Percentiles rank a stretch among this genome's conserved stretches.
Conservation (phyloP, 1,139 yeast species). For the Suhomyces anneliseae region DNA sequence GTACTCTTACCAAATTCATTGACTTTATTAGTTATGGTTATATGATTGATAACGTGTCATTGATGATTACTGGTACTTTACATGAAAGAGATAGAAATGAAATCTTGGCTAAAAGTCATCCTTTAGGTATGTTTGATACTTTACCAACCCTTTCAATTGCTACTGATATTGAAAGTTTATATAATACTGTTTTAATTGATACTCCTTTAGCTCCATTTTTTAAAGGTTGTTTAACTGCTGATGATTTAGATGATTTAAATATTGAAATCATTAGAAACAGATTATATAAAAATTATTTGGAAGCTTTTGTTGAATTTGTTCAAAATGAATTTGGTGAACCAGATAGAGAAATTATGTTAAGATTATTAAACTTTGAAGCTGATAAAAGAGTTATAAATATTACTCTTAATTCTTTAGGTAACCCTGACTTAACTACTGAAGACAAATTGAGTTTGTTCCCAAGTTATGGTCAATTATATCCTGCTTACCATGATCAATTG, state of each 20-base stretch:
- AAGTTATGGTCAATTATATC: slow-evolving; percentile 74
- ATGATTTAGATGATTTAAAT: slow-evolving; percentile 91
- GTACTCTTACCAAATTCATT: slow-evolving; percentile 76
- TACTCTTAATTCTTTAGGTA: slow-evolving; percentile 80
- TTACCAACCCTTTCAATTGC: slow-evolving; percentile 94
- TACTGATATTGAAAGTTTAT: slow-evolving; percentile 87
- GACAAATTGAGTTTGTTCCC: slow-evolving; percentile 77
- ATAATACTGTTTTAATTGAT: slow-evolving; percentile 92
- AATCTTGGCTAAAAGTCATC: slow-evolving; percentile 87
- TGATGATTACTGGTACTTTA: slow-evolving; percentile 95
- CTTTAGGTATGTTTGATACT: slow-evolving; percentile 98
- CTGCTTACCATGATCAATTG: slow-evolving; percentile 68
- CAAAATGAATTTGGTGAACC: slow-evolving; percentile 64
- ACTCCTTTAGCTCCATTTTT: slow-evolving; percentile 97
- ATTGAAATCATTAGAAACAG: slow-evolving; percentile 93
- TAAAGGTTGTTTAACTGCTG: slow-evolving; percentile 87
- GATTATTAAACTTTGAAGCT: slow-evolving; percentile 83
- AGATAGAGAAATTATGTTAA: slow-evolving; percentile 75
- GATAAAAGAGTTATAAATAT: slow-evolving; percentile 94
- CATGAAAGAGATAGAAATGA: slow-evolving; percentile 92
- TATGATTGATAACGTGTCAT: slow-evolving; percentile 96
- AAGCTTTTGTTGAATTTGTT: slow-evolving; percentile 76
- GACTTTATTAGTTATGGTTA: slow-evolving; percentile 93
- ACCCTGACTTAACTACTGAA: slow-evolving; percentile 68
- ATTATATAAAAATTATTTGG: slow-evolving; percentile 88